These are phyloP conservation scores for Nicotiana attenuata DNA, from an alignment of 257 asterid genomes.

Conservation along the genomic window DNA sequence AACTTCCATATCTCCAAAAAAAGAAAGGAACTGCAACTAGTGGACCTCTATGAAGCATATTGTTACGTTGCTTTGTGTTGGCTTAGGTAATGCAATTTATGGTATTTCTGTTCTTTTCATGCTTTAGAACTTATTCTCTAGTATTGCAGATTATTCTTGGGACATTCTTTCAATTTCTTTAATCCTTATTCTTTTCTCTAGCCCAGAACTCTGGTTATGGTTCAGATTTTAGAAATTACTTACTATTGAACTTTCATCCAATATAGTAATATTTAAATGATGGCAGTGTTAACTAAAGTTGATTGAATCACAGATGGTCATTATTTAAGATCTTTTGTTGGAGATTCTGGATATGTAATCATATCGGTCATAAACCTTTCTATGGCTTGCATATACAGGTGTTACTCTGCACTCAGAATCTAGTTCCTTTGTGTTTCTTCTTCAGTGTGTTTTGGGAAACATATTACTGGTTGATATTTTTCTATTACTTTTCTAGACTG, in stretches of 20 bases:
- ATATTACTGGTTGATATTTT: background rate
- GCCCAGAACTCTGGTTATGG: background rate
- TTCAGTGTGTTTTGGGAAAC: conserved; percentile 7
- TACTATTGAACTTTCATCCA: conserved; percentile 12
- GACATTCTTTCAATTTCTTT: background rate
- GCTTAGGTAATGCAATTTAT: background rate
- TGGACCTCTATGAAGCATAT: background rate
- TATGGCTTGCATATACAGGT: conserved; percentile 56
- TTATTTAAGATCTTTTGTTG: conserved; percentile 54
- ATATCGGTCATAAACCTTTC: conserved; percentile 49
- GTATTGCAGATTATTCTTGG: background rate
- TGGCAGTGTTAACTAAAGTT: conserved; percentile 39
- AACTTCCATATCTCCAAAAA: background rate
- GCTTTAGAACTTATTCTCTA: background rate
- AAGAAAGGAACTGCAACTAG: background rate
- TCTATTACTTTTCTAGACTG: background rate
- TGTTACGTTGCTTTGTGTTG: background rate
- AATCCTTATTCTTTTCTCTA: background rate
- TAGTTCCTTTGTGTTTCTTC: conserved; percentile 12
- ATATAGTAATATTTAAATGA: conserved; percentile 23
- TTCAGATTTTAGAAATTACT: conserved; percentile 3
- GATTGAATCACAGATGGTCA: conserved; percentile 61
- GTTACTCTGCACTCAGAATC: conserved; percentile 49
- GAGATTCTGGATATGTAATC: conserved; percentile 55
- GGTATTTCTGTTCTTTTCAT: background rate